Conservation (phyloP, 1,139 yeast genomes). For the Kurtzmaniella quercitrusa region DNA sequence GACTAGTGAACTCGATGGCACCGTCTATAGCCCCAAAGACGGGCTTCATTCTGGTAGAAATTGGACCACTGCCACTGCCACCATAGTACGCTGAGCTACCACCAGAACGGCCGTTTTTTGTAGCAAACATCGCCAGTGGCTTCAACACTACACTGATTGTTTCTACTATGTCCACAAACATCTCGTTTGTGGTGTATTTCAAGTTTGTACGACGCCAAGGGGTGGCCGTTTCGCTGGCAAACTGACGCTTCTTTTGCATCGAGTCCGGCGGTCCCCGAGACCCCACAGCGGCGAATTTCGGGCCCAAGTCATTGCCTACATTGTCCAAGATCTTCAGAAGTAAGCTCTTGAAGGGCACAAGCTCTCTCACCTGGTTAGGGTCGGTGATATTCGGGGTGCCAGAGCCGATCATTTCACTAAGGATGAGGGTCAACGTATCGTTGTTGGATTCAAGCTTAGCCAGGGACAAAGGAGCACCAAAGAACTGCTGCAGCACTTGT, state of each 20-base stretch:
- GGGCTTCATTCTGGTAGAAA: conserved; percentile 39
- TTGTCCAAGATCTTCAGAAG: conserved; percentile 34
- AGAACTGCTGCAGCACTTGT: conserved; percentile 52
- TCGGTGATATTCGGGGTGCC: conserved; percentile 75
- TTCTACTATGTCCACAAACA: conserved; percentile 75
- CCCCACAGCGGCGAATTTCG: not conserved
- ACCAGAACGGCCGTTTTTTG: conserved; percentile 1
- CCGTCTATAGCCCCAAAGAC: conserved; percentile 65
- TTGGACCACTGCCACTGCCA: not conserved
- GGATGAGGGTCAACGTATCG: conserved; percentile 56
- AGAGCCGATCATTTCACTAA: conserved; percentile 56
- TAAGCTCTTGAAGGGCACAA: conserved; percentile 57
- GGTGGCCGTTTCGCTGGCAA: conserved; percentile 15
- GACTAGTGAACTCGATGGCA: conserved; percentile 55
- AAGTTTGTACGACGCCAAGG: conserved; percentile 77
- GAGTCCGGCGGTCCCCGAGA: not conserved
- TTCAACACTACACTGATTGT: conserved; percentile 43
- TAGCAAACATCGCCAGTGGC: conserved; percentile 12
- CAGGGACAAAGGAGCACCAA: conserved; percentile 53
- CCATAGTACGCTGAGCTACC: conserved; percentile 3
- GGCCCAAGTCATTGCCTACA: conserved; percentile 6
- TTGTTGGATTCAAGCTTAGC: conserved; percentile 59
- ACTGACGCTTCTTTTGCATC: not conserved
- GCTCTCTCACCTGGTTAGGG: conserved; percentile 62
- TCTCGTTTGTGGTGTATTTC: conserved; percentile 68